Evolutionary conservation across 2,329 filamentous ascomycete genomes (phyloP).

Genomic region (Botryotinia globosa): DNA sequence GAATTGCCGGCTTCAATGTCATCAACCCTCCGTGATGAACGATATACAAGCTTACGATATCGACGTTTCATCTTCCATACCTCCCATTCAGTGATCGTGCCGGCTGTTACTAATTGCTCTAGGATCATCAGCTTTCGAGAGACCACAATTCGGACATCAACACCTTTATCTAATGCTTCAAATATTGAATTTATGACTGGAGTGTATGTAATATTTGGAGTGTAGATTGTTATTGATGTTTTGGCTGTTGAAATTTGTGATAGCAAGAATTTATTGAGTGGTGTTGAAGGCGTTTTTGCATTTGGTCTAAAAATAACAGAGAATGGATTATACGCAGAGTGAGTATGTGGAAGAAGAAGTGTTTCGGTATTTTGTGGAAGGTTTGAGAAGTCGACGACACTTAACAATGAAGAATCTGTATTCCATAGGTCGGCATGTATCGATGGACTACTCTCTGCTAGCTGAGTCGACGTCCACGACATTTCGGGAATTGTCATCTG

Average conservation of each 20-base stretch:
- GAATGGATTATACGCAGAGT: slow-evolving; percentile 17
- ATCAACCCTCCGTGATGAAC: slow-evolving; percentile 20
- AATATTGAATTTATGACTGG: slow-evolving; percentile 62
- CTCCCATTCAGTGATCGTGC: slow-evolving; percentile 67
- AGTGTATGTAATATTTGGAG: slow-evolving; percentile 72
- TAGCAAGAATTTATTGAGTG: slow-evolving; percentile 42
- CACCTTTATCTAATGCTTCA: slow-evolving; percentile 59
- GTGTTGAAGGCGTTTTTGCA: slow-evolving; percentile 67
- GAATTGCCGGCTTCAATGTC: neutral
- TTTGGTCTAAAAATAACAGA: slow-evolving; percentile 46
- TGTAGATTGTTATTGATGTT: slow-evolving; percentile 67
- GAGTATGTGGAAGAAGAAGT: slow-evolving; percentile 25
- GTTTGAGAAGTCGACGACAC: slow-evolving; percentile 19
- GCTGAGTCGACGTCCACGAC: neutral
- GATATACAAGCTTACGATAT: slow-evolving; percentile 44
- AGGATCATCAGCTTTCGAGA: slow-evolving; percentile 69
- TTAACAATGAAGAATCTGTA: slow-evolving; percentile 48
- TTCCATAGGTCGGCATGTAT: slow-evolving; percentile 60
- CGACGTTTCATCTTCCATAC: slow-evolving; percentile 56
- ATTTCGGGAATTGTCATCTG: slow-evolving; percentile 6
- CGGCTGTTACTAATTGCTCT: slow-evolving; percentile 78
- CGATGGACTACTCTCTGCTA: slow-evolving; percentile 49
- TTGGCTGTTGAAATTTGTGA: slow-evolving; percentile 37
- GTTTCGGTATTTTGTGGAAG: slow-evolving; percentile 1
- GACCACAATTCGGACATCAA: slow-evolving; percentile 66